Base-by-base conservation (phyloP, 306 rosid species). In the Vigna nakashimae region DNA sequence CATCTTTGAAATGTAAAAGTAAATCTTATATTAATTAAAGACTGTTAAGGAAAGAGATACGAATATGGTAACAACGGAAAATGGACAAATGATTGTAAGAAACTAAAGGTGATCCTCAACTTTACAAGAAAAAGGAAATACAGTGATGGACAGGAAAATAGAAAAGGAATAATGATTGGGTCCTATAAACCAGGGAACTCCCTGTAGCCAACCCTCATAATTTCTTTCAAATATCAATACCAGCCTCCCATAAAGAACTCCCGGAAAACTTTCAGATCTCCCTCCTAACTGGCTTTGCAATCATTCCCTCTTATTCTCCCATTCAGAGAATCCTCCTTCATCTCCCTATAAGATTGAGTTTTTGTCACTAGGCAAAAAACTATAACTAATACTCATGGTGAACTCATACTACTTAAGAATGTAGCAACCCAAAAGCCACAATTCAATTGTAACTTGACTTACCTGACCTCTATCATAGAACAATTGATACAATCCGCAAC, bases 1-100 rank as follows among this genome's bases (percentile, higher is more conserved):
- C 51, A 79, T 57, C 77, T 66, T 53, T 72, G 18, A 59, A 43
- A 50, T 51, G 71, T 9, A 58, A 68, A 45, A 77, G 43, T 42
- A 76, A 40, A 76, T 18, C 26, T 24, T 58, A 28, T 9, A 42
- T 28, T 24, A n/a, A 9, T 40, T 38, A 63, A 63, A 63, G 26
- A 40, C 16, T 9, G 30, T 64, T 64, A 65, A 34, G 51, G 17
- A 17, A 51, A 18, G 71, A 11, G n/a, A 65, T 65, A 40, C 5
- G 49, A 17, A 64, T 36, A 38, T 4, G 4, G 7, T 40, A 40
- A 65, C 20, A 36, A 40, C 11, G 49, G 49, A 36, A 36, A 64
- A 36, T n/a, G 71, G 51, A 65, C 32, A 65, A 26, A 2, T 40
- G n/a, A 16, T 65, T 1, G 7, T 8, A 64, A 36, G 30, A 28